Base-by-base conservation (phyloP, 2,329 filamentous ascomycete genomes). In the Claviceps quebecensis region DNA sequence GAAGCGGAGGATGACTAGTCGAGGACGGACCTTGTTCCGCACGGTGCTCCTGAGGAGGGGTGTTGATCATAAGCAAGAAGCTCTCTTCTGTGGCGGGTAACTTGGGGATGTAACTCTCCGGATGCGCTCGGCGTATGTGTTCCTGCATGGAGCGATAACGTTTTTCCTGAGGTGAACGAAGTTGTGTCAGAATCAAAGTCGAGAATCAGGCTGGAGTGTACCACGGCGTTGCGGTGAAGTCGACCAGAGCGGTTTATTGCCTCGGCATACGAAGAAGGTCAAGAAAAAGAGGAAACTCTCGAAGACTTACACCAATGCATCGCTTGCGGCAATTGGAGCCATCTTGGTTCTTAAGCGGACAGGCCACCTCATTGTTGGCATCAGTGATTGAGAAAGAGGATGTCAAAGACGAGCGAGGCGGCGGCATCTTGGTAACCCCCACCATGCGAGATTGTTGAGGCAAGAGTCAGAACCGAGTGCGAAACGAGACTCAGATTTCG, bases 141-240 rank as follows among this genome's bases (percentile, higher is more conserved):
- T 98, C 93, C 72, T 97, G 93, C 88, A 98, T 97, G 56, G 91
- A 97, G 68, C 93, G 89, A 73, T 90, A 98, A 60, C 87, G 81
- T 71, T 95, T 95, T 74, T 94, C 88, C 88, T 94, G 70, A 54
- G 13, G 19, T 36, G 44, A 13, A 14, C n/a, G 8, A 47, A 26
- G 4, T 38, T 5, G 19, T 34, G 49, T 43, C 45, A 51, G 49
- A 37, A n/a, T 47, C 38, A 19, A 23, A 17, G 26, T 14, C 8
- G 23, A 34, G 34, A n/a, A 23, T 3, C 16, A 45, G 48, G 19
- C 16, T 11, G 22, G 40, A 26, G 40, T 9, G 7, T 13, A 16
- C 17, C 36, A 48, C 1, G 2, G 17, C 11, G 22, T 23, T 17
- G 29, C 22, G 13, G 39, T 14, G n/a, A 7, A 29, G 29, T 38